Base-by-base conservation (phyloP, 495 filamentous ascomycete genomes). In the Penicillium samsonianum region DNA sequence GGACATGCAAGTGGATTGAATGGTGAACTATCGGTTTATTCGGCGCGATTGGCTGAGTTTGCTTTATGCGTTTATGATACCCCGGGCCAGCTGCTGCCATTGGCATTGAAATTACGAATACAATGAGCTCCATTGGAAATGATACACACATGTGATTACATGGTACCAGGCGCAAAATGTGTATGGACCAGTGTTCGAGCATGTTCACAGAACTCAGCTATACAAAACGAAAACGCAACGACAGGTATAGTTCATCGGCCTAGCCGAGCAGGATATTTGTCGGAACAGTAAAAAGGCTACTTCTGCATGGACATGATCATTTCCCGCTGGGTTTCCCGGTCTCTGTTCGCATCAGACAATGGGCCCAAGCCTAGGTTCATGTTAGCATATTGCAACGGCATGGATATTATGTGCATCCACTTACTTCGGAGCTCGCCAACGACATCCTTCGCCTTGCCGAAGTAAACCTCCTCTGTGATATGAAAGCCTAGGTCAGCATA, bases 371-470 rank as follows among this genome's bases (percentile, higher is more conserved):
- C 86, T 89, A 58, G 3, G 26, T 31, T 33, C 16, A 20, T 50
- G 16, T 58, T 23, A 53, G 23, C 5, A 50, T 20, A 10, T 47
- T 51, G 30, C 8, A 64, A 19, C n/a, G 46, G 20, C 5, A 35
- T 58, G 8, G 43, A 37, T 11, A 19, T 20, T 31, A 20, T 12
- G 26, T 41, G 17, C 14, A 57, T 25, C 3, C 49, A 63, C 84
- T 72, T 79, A 89, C 94, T 98, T 67, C 94, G 82, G 68, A 99
- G 79, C 70, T 98, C 92, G 31, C 93, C 94, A n/a, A 99, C 93
- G 4, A 99, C 91, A 73, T 99, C 94, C 81, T 93, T 97, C 11
- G 94, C 94, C 79, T 99, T 99, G 59, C 94, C 94, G 73, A 99
- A 99, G 75, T 99, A 99, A 48, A 99, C 94, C 78, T 99, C 94